These are phyloP conservation scores for Ceratobasidium sp. DNA, from an alignment of 1,284 basidiomycete species.

Conservation along the genomic window DNA sequence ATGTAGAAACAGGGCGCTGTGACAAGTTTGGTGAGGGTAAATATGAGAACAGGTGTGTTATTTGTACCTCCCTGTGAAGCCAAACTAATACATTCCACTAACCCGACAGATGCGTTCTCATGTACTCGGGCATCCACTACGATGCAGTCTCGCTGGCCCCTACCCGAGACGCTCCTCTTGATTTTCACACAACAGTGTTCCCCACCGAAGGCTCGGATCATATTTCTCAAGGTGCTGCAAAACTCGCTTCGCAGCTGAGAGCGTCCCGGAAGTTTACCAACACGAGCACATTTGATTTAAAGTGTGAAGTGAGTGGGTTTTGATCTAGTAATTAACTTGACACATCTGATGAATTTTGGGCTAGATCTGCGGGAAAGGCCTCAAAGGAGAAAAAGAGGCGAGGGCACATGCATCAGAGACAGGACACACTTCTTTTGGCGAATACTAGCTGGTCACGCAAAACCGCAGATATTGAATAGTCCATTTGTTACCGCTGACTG, in stretches of 20 bases:
- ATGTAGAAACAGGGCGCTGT: conserved; percentile 91
- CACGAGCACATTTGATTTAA: conserved; percentile 87
- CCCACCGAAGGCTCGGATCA: conserved; percentile 66
- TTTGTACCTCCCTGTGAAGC: background rate
- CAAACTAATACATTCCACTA: conserved; percentile 50
- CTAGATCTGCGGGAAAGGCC: conserved; percentile 76
- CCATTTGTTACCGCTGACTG: conserved; percentile 25
- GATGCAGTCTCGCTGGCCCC: conserved; percentile 89
- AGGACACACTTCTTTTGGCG: conserved; percentile 88
- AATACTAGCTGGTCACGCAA: conserved; percentile 65
- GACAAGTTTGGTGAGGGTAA: conserved; percentile 78
- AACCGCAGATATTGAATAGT: background rate
- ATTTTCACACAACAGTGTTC: conserved; percentile 91
- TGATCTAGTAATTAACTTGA: background rate
- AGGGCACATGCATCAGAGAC: conserved; percentile 85
- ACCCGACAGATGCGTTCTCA: conserved; percentile 62
- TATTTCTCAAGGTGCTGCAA: conserved; percentile 72
- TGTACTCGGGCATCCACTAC: conserved; percentile 96
- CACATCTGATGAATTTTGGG: background rate
- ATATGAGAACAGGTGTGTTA: conserved; percentile 54
- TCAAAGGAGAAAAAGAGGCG: conserved; percentile 94
- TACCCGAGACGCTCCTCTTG: conserved; percentile 72
- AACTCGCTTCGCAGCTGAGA: conserved; percentile 77
- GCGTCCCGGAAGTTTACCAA: conserved; percentile 79
- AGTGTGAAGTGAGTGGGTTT: conserved; percentile 71